phyloP scores from a whole-genome alignment of 768 basidiomycete genomes.

The Boletus subcaerulescens region DNA sequence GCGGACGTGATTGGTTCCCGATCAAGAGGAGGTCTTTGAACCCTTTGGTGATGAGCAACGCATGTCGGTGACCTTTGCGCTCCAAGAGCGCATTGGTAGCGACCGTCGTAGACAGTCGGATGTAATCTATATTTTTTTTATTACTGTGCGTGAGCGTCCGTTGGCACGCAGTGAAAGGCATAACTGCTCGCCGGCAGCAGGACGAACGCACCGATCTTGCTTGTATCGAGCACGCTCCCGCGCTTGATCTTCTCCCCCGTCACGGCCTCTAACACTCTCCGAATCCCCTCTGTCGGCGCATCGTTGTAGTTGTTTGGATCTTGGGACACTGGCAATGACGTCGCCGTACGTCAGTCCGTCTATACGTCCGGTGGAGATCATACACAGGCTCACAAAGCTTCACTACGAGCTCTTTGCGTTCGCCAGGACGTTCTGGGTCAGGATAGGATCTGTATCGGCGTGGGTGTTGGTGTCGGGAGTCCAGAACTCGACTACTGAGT shows the following conservation, averaged over 20 bases:
- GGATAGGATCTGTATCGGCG: slow-evolving; percentile 58
- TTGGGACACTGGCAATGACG: slow-evolving; percentile 63
- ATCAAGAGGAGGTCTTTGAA: slow-evolving; percentile 91
- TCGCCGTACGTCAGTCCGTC: background rate
- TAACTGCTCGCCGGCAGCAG: background rate
- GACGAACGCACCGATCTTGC: slow-evolving; percentile 65
- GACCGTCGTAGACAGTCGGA: slow-evolving; percentile 89
- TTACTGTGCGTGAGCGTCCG: background rate
- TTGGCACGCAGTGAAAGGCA: background rate
- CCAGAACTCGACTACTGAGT: background rate
- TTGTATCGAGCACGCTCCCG: slow-evolving; percentile 62
- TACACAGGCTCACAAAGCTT: slow-evolving; percentile 69
- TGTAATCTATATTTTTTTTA: slow-evolving; percentile 59
- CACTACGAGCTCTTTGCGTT: slow-evolving; percentile 80
- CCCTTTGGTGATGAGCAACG: slow-evolving; percentile 85
- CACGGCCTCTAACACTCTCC: slow-evolving; percentile 77
- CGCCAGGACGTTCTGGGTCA: slow-evolving; percentile 56
- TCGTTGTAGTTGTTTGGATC: slow-evolving; percentile 86
- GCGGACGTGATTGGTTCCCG: slow-evolving; percentile 92
- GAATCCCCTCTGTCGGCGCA: slow-evolving; percentile 92
- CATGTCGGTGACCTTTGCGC: slow-evolving; percentile 90
- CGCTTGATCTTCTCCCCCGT: slow-evolving; percentile 68
- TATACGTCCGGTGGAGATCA: background rate
- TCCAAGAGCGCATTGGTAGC: slow-evolving; percentile 96
- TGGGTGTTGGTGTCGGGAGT: background rate